Conservation (phyloP, 306 rosid species). For the Casuarina equisetifolia region DNA sequence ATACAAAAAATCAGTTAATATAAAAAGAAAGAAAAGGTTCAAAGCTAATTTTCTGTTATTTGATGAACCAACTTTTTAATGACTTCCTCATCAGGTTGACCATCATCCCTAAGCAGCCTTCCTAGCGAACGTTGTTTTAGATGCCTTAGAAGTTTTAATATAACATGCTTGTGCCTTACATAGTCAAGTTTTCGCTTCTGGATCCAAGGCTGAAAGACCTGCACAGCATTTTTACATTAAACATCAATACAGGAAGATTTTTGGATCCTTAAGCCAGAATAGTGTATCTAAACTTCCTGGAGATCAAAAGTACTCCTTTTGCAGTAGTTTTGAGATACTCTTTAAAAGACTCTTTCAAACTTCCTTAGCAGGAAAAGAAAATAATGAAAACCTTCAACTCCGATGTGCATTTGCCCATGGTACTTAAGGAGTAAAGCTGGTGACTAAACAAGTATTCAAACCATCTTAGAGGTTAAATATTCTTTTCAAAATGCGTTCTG, state of each 20-base stretch:
- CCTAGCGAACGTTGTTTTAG: constrained; percentile 59
- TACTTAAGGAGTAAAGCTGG: not conserved
- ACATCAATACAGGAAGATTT: not conserved
- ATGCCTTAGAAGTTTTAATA: constrained; percentile 65
- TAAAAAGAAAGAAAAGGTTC: constrained; percentile 2
- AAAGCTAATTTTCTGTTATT: not conserved
- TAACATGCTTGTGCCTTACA: constrained; percentile 72
- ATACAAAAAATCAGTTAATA: constrained; percentile 25
- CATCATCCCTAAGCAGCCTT: constrained; percentile 58
- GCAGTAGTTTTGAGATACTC: not conserved
- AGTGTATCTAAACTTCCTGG: too few species aligned
- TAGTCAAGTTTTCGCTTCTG: constrained; percentile 67
- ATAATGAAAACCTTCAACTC: not conserved
- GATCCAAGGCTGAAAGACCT: constrained; percentile 95
- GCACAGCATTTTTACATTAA: constrained; percentile 26
- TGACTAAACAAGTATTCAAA: not conserved
- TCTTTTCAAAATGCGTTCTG: too few species aligned
- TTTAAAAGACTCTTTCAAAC: not conserved
- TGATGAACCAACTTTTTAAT: constrained; percentile 51
- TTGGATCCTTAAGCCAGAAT: not conserved
- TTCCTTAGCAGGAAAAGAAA: not conserved
- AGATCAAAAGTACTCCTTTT: not conserved
- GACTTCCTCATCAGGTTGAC: constrained; percentile 55
- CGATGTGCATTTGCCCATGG: not conserved
- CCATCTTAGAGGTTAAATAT: not conserved